Evolutionary conservation across 768 basidiomycete species (phyloP).

Genomic region (Scleroderma citrinum): DNA sequence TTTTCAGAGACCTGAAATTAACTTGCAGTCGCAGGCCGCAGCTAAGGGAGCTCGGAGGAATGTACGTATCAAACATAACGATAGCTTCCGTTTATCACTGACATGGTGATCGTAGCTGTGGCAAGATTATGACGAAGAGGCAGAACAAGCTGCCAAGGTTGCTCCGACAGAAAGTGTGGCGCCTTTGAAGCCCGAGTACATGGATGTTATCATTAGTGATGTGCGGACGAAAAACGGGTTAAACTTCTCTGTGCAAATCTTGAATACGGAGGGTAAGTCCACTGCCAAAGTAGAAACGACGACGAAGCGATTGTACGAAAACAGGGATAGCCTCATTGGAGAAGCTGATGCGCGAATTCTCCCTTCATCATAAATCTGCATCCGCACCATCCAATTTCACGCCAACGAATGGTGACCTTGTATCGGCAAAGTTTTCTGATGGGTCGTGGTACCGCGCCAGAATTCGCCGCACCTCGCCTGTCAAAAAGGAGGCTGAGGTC

Average conservation of each 20-base stretch:
- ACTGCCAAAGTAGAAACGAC: neutral
- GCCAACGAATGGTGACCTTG: constrained; percentile 82
- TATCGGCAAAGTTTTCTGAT: constrained; percentile 92
- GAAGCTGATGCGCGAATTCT: constrained; percentile 92
- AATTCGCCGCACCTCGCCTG: constrained; percentile 76
- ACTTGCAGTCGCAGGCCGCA: constrained; percentile 46
- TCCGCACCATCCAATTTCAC: constrained; percentile 60
- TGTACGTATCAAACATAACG: constrained; percentile 39
- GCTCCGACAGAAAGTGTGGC: constrained; percentile 37
- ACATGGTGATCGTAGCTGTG: constrained; percentile 56
- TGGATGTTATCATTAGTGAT: constrained; percentile 91
- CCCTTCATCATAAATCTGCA: constrained; percentile 71
- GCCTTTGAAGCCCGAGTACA: constrained; percentile 74
- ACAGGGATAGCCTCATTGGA: constrained; percentile 88
- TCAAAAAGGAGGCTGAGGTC: constrained; percentile 93
- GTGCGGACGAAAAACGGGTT: constrained; percentile 70
- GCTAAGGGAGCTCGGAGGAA: constrained; percentile 77
- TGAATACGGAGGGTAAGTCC: constrained; percentile 78
- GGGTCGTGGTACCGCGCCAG: constrained; percentile 95
- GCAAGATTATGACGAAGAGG: constrained; percentile 72
- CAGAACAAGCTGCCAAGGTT: constrained; percentile 48
- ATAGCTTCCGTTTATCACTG: neutral
- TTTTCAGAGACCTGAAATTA: neutral
- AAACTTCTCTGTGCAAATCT: constrained; percentile 86
- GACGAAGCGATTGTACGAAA: neutral